Evolutionary conservation across 2,329 filamentous ascomycete species (phyloP), one percentile per base, ranked within the genome.

Genomic region (Trichoderma cornu-damae): DNA sequence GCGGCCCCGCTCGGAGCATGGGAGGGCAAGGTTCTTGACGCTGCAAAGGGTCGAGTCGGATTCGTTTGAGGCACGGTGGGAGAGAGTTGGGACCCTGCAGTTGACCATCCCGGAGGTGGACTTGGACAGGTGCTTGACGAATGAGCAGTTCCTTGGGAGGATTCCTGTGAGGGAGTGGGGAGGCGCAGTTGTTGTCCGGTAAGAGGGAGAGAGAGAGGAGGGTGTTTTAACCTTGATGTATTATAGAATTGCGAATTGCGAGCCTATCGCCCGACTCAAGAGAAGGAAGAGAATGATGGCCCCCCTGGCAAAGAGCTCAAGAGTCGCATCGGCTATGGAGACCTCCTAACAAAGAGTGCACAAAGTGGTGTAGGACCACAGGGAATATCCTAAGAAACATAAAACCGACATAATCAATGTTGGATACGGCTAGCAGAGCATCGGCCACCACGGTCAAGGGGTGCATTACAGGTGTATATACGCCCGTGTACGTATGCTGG

Each of bases 11-110:
- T 8, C 49, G 18, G 12, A 52, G 28, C 57, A 59, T 44, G 49
- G 43, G 2, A 32, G 57, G 9, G 57, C 57, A 18, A 34, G 57
- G 34, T 59, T 59, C 28, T 28, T 59, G 18, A 59, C 57, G 4
- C 30, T 59, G 26, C 50, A 38, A 12, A 47, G 50, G 51, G 50
- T 55, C 11, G 38, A 54, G 57, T 35, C 40, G n/a, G 30, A 34
- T 18, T 46, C 49, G n/a, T 59, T 48, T 47, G 57, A 42, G 34
- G 18, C 32, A 24, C 18, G 42, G n/a, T 59, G 57, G 57, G 57
- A 59, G 22, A 54, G 57, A 4, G 43, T 59, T n/a, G 57, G 57
- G 1, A 57, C 28, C 5, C 20, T 51, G 38, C 55, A 57, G 30
- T 14, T 57, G 30, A 51, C 24, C 2, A 51, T 57, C 22, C 55